These are phyloP conservation scores for Rhodotorula sp. DNA, from an alignment of 1,284 basidiomycete species.

Conservation along the genomic window DNA sequence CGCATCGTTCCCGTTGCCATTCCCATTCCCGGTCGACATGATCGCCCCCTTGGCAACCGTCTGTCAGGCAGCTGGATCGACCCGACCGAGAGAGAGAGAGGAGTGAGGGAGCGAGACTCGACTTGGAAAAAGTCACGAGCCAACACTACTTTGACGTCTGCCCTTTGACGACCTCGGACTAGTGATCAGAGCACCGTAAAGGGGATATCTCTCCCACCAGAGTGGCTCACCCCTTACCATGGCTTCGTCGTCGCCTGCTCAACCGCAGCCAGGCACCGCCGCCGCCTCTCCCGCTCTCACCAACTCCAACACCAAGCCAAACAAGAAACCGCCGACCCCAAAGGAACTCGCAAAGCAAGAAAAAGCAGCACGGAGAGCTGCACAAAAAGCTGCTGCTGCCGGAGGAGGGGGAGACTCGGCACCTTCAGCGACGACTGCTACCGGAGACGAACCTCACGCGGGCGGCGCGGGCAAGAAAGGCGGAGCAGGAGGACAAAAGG, in stretches of 20 bases:
- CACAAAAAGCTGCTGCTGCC: conserved; percentile 9
- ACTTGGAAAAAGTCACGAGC: too few species aligned
- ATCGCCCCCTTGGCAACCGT: neutral
- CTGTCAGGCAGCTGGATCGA: neutral
- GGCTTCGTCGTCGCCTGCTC: neutral
- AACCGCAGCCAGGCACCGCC: neutral
- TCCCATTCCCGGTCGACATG: neutral
- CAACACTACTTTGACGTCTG: neutral
- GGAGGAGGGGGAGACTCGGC: neutral
- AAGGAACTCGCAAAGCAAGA: conserved; percentile 25
- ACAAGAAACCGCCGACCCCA: conserved; percentile 7
- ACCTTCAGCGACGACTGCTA: neutral
- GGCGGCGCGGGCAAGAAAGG: conserved; percentile 5
- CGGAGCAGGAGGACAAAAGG: neutral
- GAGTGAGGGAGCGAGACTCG: neutral
- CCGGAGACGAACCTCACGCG: neutral
- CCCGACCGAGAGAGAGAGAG: neutral
- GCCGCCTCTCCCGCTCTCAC: too few species aligned
- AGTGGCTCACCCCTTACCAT: too few species aligned
- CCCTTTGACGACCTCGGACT: neutral
- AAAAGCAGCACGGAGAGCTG: conserved; percentile 22
- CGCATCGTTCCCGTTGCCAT: neutral
- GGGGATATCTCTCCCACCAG: too few species aligned
- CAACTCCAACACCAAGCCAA: neutral
- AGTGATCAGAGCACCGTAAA: too few species aligned